Percentiles rank a stretch among this genome's conserved stretches.
phyloP scores from a whole-genome alignment of 139 green algal genomes.

The Picochlorum sp. region DNA sequence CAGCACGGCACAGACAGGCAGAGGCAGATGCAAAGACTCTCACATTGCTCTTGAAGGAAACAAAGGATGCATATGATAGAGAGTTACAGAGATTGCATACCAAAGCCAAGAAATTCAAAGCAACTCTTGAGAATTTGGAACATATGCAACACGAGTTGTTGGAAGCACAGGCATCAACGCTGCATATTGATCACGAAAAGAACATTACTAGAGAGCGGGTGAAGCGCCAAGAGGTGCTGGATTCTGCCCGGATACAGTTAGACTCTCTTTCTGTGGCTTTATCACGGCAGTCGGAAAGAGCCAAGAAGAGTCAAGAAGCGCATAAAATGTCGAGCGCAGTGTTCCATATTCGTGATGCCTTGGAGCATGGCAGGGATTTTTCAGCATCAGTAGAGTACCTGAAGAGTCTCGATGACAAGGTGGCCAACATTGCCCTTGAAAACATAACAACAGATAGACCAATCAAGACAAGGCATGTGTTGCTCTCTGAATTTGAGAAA shows the following conservation, averaged over 20 bases:
- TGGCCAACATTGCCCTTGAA: too few species aligned
- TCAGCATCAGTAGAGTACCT: neutral
- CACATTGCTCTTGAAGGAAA: conserved; percentile 3
- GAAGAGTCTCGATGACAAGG: neutral
- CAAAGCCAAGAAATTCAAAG: conserved; percentile 11
- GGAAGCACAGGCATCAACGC: conserved; percentile 18
- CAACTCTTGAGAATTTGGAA: conserved; percentile 1
- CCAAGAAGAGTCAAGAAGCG: conserved; percentile 5
- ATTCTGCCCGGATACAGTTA: conserved; percentile 19
- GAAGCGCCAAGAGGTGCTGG: conserved; percentile 8
- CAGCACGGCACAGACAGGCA: conserved; percentile 22
- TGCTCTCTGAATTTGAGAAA: conserved; percentile 16
- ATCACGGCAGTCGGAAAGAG: conserved; percentile 5
- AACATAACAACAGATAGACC: neutral
- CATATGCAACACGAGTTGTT: conserved; percentile 19
- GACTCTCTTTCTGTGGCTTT: conserved; percentile 22
- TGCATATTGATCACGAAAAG: conserved; percentile 21
- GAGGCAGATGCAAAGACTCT: conserved; percentile 19
- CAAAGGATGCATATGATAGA: conserved; percentile 6
- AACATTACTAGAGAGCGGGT: conserved; percentile 18
- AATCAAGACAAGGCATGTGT: conserved; percentile 28
- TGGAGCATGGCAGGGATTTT: conserved; percentile 10
- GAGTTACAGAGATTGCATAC: neutral
- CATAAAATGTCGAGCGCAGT: conserved; percentile 20
- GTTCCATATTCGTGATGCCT: conserved; percentile 22